Base-by-base conservation (phyloP, 208 protist genomes). In the Trypanosoma rangeli region DNA sequence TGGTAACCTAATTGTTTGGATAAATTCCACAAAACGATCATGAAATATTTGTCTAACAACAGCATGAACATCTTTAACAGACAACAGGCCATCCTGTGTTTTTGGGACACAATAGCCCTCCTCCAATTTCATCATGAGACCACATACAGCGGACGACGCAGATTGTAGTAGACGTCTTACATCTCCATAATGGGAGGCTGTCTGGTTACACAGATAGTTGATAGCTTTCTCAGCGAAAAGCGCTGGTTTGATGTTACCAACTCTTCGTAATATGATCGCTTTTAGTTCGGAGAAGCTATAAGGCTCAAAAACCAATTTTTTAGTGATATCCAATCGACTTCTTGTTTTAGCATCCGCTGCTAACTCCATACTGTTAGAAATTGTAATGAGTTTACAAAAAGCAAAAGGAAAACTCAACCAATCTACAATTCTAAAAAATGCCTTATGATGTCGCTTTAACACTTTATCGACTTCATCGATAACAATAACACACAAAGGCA, bases 391-490 rank as follows among this genome's bases (percentile, higher is more conserved):
- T 53, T 94, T 94, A 73, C 88, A 96, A 49, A 76, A 83, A 0
- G 89, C 82, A 73, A 87, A 82, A 15, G 89, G 92, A 29, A 94
- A 72, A 16, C 78, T 89, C 13, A 96, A 74, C 92, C 92, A 96
- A 58, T 96, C 92, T 15, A 96, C 78, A 42, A 96, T 78, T 59
- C 85, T 86, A 54, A 94, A 94, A 22, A 96, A 82, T 0, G 72
- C 86, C 59, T 92, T 93, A 0, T 88, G 71, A 68, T 94, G 84
- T 60, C 87, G 88, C 68, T 94, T 84, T 5, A 94, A 52, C 2
- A 93, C 73, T 29, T 94, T 94, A 80, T 96, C 92, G 0, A 94
- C 87, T 65, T 96, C 92, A 68, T 96, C 92, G n/a, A 96, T 78
- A 24, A 96, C 80, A 64, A 96, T 93, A 16, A 96, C 78, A 48